Base-by-base conservation (phyloP, 2,329 filamentous ascomycete species). In the Penicillium italicum region DNA sequence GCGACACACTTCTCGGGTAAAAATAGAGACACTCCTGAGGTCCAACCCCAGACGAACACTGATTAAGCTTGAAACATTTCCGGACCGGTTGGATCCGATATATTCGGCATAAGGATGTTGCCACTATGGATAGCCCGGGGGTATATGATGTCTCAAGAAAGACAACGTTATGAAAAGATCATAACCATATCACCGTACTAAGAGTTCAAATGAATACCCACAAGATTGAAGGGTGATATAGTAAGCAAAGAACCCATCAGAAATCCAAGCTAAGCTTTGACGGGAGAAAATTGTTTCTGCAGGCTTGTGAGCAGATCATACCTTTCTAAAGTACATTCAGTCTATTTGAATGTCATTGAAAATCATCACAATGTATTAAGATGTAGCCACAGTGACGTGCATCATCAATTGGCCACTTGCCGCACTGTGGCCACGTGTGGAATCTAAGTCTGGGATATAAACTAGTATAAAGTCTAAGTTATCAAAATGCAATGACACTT, bases 401-500 rank as follows among this genome's bases (percentile, higher is more conserved):
- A 41, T 53, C 28, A 34, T 18, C 43, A 53, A 30, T 53, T 53
- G 50, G 50, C 44, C 50, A 53, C 36, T 38, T 41, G n/a, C 36
- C 42, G 26, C 47, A 26, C 12, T 31, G 42, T 44, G 42, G 30
- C 43, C 43, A 45, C 43, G 40, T 42, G 48, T 30, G 20, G n/a
- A 26, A 34, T 50, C 22, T 11, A n/a, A 26, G 18, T 12, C 33
- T 36, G 16, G 6, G n/a, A 45, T 33, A 45, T 45, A 45, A 45
- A 40, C 18, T 18, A 34, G 20, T 18, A 36, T 26, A 26, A n/a
- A 34, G 7, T 18, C n/a, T n/a, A 34, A 24, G 10, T 43, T 18
- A 33, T 31, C n/a, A 9, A 24, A 6, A 42, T 26, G 16, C 22
- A 28, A 5, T 24, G 24, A 24, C 24, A 24, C 3, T 24, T 24